Conservation (phyloP, 805 yeast species). For the Cyberlindnera euphorbiae region DNA sequence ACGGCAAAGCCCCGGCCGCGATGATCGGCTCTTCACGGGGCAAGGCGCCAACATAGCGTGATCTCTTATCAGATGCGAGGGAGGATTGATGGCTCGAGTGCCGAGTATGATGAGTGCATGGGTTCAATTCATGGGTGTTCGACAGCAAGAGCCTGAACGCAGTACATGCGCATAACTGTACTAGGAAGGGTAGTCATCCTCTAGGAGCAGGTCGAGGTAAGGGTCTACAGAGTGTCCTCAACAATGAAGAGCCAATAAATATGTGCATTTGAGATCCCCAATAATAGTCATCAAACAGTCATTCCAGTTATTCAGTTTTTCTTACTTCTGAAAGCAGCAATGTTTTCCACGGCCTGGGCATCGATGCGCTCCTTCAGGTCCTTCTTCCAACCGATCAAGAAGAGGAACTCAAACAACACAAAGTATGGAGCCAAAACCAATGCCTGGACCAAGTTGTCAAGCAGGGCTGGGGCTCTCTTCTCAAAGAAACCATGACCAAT, state of each 20-base stretch:
- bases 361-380: conserved; percentile 35
- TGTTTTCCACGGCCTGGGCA: conserved; percentile 31
- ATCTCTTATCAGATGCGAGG: too few species aligned
- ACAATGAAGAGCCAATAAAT: not conserved
- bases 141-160: too few species aligned
- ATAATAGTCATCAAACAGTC: not conserved
- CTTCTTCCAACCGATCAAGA: conserved; percentile 55
- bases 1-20: too few species aligned
- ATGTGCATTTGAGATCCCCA: not conserved
- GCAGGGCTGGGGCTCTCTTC: conserved; percentile 76
- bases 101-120: too few species aligned
- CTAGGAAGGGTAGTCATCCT: too few species aligned
- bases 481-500: conserved; percentile 85
- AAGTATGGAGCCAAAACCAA: conserved; percentile 88
- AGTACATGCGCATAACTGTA: too few species aligned
- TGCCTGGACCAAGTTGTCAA: conserved; percentile 81
- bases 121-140: too few species aligned
- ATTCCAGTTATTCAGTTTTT: not conserved
- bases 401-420: conserved; percentile 73
- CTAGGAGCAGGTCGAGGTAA: too few species aligned
- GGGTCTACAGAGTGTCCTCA: too few species aligned
- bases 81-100: too few species aligned
- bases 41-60: too few species aligned
- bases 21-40: too few species aligned
- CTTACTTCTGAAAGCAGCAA: conserved; percentile 21